Conservation (phyloP, 2,329 filamentous ascomycete species). For the Pyrenophora seminiperda region DNA sequence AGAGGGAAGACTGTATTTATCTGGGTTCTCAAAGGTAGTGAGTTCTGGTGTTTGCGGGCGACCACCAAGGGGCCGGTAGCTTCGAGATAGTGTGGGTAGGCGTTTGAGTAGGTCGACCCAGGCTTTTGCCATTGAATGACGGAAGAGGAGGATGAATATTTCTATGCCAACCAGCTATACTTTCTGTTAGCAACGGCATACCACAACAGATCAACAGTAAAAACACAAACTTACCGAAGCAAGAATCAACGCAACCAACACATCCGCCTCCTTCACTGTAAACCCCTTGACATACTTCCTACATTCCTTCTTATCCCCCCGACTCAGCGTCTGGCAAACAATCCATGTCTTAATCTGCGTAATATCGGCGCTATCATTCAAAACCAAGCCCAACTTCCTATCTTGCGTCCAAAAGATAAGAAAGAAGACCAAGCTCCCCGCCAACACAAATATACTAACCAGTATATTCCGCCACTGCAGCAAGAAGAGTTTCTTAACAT, state of each 20-base stretch:
- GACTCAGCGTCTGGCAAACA: conserved; percentile 12
- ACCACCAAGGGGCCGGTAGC: background rate
- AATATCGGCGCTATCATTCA: conserved; percentile 25
- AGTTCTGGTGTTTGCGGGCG: conserved; percentile 21
- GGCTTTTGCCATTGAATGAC: conserved; percentile 31
- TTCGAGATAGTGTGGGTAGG: no score
- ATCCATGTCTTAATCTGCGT: conserved; percentile 26
- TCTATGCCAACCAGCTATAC: conserved; percentile 45
- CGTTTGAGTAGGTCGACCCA: conserved; percentile 30
- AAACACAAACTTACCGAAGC: conserved; percentile 29
- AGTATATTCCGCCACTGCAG: conserved; percentile 39
- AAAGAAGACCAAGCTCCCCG: conserved; percentile 36
- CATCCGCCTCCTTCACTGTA: conserved; percentile 20
- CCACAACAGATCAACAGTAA: no score
- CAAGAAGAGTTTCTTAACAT: conserved; percentile 31
- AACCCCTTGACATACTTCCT: conserved; percentile 32
- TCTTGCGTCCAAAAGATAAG: conserved; percentile 38
- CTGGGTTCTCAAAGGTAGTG: conserved; percentile 25
- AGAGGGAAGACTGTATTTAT: conserved; percentile 11
- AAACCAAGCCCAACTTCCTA: conserved; percentile 27
- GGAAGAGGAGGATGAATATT: conserved; percentile 42
- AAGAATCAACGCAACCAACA: conserved; percentile 32
- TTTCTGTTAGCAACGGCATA: background rate
- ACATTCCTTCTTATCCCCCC: conserved; percentile 32
- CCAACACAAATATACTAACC: conserved; percentile 33